Base-by-base conservation (phyloP, 2,329 filamentous ascomycete species). In the Cercospora citrullina region DNA sequence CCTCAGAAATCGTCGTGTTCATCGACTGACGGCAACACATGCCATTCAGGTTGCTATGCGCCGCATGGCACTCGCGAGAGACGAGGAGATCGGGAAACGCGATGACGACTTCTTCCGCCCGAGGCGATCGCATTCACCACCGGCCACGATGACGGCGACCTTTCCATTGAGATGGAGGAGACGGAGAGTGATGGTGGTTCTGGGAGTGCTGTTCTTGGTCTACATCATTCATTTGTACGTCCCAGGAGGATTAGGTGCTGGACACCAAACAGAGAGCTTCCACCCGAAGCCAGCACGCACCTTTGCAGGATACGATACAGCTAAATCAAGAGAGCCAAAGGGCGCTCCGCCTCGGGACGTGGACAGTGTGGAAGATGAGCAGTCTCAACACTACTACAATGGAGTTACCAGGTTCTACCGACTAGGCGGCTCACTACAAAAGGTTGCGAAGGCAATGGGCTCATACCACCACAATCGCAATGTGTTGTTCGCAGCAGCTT, bases 401-500 rank as follows among this genome's bases (percentile, higher is more conserved):
- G 93, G 92, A 0, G 86, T 86, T 1, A 84, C 96, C 72, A 87
- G 84, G 73, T 94, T 92, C 76, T 86, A 86, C 72, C 79, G 86
- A 10, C 84, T 97, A 51, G 87, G 86, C 0, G 75, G 79, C 18
- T 88, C 90, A 3, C 81, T 97, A 48, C 86, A 89, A 51, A 84
- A 82, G 12, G 87, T 90, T 53, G 77, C 83, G 7, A 81, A 79
- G 21, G 88, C 87, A 0, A 81, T 81, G 28, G 89, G 89, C 4
- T 79, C 80, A 60, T 81, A 81, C 63, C 70, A 77, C 33, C 76
- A 80, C 42, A 92, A 91, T 75, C 86, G 86, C 61, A 93, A 93
- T 74, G 85, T 97, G 16, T 79, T 97, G 3, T 97, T 97, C 77
- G 90, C 89, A 4, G 89, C 91, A 3, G 89, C 91, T 0, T 93